Base-by-base conservation (phyloP, 1,284 basidiomycete genomes). In the Malassezia furfur region DNA sequence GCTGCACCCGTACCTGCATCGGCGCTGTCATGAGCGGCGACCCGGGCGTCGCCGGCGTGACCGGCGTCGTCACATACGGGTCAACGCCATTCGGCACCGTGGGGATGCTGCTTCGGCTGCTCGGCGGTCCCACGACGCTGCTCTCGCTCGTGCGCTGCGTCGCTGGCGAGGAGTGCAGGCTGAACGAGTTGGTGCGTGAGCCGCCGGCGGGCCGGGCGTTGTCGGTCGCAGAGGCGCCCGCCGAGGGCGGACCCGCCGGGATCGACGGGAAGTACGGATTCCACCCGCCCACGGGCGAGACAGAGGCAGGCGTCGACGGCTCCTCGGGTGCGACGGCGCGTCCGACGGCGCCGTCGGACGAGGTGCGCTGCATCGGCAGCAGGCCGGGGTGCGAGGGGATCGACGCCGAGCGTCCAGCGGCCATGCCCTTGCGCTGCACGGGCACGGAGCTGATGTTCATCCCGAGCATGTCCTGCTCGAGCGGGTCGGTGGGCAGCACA, bases 221-320 rank as follows among this genome's bases (percentile, higher is more conserved):
- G 14, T 40, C 38, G 22, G 17, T 19, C 9, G 38, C 38, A 2
- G 38, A 15, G 40, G 21, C 30, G 40, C 40, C n/a, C 14, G 12
- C 40, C 1, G 40, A 10, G 8, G 28, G 9, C 11, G 10, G 43
- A 2, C 21, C 12, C 1, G 6, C 31, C 17, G 51, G 7, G 25
- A 55, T 37, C 1, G 38, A 19, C 12, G 54, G 54, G 39, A 57
- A 57, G 50, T 57, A 57, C 12, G 54, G 49, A 21, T 57, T 57
- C 49, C 49, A 57, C 3, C 45, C 54, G 12, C 8, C 25, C 17
- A 49, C 28, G 17, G 35, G n/a, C 32, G 43, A 30, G 14, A 14
- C 22, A 1, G 43, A 30, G 14, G 43, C 15, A 1, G 43, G 43
- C 17, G 43, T 28, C 3, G 11, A 14, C 8, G 32, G 17, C 43